Percentiles rank a stretch among this genome's conserved stretches.
Evolutionary conservation across 139 green algal genomes (phyloP).

Genomic region (Penium margaritaceum): DNA sequence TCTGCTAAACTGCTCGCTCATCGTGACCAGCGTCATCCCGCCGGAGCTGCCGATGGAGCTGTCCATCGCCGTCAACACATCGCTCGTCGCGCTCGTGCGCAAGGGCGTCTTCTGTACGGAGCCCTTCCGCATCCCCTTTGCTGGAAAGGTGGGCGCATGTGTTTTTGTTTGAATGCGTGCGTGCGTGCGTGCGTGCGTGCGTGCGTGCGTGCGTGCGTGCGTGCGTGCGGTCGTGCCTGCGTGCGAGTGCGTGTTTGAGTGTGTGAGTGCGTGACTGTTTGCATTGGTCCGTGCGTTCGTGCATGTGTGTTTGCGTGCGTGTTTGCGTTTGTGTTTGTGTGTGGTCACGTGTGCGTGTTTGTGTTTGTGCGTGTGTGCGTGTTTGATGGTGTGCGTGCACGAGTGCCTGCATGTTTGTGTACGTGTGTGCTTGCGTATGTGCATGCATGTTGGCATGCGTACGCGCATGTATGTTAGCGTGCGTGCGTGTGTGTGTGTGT

Average conservation of each 20-base stretch:
- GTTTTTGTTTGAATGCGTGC: neutral
- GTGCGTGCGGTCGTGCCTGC: neutral
- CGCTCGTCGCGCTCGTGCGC: slow-evolving; percentile 59
- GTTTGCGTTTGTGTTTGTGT: too few relatives aligned
- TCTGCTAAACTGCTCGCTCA: slow-evolving; percentile 93
- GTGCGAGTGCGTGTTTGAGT: neutral
- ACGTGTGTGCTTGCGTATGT: too few relatives aligned
- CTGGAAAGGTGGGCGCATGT: slow-evolving; percentile 67
- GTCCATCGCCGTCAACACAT: slow-evolving; percentile 81
- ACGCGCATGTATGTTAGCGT: too few relatives aligned
- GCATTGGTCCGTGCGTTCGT: too few relatives aligned
- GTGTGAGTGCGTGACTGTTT: neutral
- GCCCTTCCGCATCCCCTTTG: too few relatives aligned
- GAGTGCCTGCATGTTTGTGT: neutral
- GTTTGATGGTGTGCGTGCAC: neutral
- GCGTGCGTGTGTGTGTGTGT: neutral
- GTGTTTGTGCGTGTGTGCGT: neutral
- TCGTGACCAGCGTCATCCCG: too few relatives aligned
- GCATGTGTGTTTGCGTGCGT: neutral
- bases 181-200: neutral
- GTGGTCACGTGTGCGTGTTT: neutral
- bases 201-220: neutral
- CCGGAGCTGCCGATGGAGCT: slow-evolving; percentile 98
- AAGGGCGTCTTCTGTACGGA: too few relatives aligned
- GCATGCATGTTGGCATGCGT: neutral